Conservation (phyloP, 768 basidiomycete species). For the Lactarius sp. region DNA sequence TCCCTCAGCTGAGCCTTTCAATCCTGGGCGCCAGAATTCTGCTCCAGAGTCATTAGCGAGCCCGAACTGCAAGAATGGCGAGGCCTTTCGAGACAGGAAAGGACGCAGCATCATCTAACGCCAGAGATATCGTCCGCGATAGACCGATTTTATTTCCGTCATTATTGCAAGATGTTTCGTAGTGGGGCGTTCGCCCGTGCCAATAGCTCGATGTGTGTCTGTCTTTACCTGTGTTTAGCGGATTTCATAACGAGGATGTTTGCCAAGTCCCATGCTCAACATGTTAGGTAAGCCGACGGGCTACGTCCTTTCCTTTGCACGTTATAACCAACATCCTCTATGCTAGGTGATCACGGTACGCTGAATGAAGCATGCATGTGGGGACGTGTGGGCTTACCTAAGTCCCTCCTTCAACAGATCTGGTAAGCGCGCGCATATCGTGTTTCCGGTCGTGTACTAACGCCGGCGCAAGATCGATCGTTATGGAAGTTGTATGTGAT, state of each 20-base stretch:
- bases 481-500: too few relatives aligned
- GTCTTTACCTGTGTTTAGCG: neutral
- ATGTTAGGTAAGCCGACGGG: conserved; percentile 58
- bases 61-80: conserved; percentile 86
- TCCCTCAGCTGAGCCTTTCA: neutral
- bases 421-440: too few relatives aligned
- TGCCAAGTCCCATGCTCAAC: conserved; percentile 72
- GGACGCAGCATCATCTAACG: conserved; percentile 55
- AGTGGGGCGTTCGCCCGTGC: conserved; percentile 87
- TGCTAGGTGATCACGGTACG: conserved; percentile 77
- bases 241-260: neutral
- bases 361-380: conserved; percentile 7
- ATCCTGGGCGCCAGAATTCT: neutral
- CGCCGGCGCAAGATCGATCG: too few relatives aligned
- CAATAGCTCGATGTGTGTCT: conserved; percentile 80
- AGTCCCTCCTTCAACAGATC: too few relatives aligned
- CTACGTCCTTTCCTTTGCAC: conserved; percentile 3
- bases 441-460: too few relatives aligned
- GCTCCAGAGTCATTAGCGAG: conserved; percentile 67
- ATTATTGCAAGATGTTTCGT: conserved; percentile 84
- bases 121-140: conserved; percentile 70
- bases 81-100: conserved; percentile 45
- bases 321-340: conserved; percentile 7
- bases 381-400: neutral
- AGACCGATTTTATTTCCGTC: conserved; percentile 86